These are phyloP conservation scores for Fusarium buharicum DNA, from an alignment of 2,329 filamentous ascomycete species.

Conservation along the genomic window DNA sequence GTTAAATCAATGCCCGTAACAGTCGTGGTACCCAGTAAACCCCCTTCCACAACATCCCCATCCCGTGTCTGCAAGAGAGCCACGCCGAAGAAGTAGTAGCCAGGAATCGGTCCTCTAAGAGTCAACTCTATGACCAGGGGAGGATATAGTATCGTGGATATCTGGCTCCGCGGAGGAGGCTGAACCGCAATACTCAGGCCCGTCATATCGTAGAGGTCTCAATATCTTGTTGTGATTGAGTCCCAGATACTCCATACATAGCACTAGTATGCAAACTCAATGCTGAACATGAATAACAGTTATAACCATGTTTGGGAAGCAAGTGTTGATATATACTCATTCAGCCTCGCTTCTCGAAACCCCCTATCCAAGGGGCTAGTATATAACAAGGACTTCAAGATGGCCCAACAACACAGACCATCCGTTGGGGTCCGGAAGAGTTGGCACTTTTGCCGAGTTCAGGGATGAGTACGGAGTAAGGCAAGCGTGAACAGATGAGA, in stretches of 20 bases:
- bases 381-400: background rate
- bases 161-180: slow-evolving; percentile 37
- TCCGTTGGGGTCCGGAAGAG: background rate
- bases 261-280: slow-evolving; percentile 18
- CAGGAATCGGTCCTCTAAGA: slow-evolving; percentile 5
- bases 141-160: slow-evolving; percentile 36
- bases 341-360: background rate
- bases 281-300: background rate
- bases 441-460: background rate
- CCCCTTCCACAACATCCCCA: slow-evolving; percentile 33
- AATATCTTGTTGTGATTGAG: background rate
- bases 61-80: slow-evolving; percentile 36
- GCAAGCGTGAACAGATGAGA: background rate
- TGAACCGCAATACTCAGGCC: slow-evolving; percentile 39
- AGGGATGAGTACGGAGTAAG: background rate
- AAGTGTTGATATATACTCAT: slow-evolving; percentile 8
- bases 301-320: slow-evolving; percentile 15
- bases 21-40: slow-evolving; percentile 33
- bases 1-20: slow-evolving; percentile 32
- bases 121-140: slow-evolving; percentile 37
- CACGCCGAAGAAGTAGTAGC: slow-evolving; percentile 45
- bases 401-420: background rate
- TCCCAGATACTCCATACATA: background rate
- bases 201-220: slow-evolving; percentile 21
- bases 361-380: background rate